Evolutionary conservation across 352 stramenopile genomes (phyloP).

Genomic region (Phytophthora boehmeriae): DNA sequence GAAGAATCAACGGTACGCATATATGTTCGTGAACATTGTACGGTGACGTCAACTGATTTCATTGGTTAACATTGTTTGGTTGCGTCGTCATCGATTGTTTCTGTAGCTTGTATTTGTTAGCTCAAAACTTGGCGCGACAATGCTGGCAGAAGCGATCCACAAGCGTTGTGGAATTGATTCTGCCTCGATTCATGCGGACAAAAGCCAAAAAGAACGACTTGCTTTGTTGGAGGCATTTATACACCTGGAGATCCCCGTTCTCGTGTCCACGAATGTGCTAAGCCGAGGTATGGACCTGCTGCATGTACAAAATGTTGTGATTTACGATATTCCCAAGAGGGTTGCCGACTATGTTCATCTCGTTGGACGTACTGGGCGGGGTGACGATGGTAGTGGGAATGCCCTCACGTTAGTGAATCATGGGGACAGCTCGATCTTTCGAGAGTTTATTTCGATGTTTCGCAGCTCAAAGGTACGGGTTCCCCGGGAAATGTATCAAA

Average conservation of each 20-base stretch:
- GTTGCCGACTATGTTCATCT: constrained; percentile 73
- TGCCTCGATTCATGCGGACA: constrained; percentile 67
- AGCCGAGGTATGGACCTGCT: constrained; percentile 75
- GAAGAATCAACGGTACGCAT: constrained; percentile 53
- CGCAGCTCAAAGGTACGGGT: constrained; percentile 34
- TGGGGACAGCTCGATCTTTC: constrained; percentile 46
- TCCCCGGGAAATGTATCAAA: constrained; percentile 51
- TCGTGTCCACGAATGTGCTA: constrained; percentile 77
- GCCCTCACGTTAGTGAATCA: constrained; percentile 56
- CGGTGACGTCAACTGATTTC: neutral
- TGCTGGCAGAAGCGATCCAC: constrained; percentile 62
- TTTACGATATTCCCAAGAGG: constrained; percentile 74
- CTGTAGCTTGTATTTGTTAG: constrained; percentile 76
- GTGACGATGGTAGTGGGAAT: constrained; percentile 20
- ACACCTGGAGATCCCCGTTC: constrained; percentile 44
- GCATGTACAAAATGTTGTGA: constrained; percentile 66
- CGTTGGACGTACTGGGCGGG: constrained; percentile 55
- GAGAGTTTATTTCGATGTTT: constrained; percentile 43
- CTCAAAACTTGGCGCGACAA: constrained; percentile 62
- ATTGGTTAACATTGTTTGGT: constrained; percentile 6
- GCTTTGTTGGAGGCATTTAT: constrained; percentile 64
- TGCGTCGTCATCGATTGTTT: constrained; percentile 1
- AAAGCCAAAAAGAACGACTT: constrained; percentile 62
- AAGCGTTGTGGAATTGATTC: constrained; percentile 42
- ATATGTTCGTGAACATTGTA: neutral